Evolutionary conservation across 2,329 filamentous ascomycete genomes (phyloP), one percentile per base, ranked within the genome.

Genomic region (Penicillium aurantiogriseum): DNA sequence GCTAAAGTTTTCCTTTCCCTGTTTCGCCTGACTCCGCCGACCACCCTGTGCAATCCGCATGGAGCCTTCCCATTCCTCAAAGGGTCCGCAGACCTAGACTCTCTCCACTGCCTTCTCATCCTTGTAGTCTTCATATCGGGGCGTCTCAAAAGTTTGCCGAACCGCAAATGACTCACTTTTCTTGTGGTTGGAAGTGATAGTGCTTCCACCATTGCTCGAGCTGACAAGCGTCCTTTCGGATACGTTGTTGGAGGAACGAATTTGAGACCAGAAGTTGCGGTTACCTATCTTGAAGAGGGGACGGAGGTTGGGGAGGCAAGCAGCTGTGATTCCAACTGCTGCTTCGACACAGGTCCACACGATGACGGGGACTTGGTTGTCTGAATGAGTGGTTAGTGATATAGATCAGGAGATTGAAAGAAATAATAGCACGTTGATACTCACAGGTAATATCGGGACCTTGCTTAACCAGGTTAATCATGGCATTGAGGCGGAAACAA

Each of bases 291-390:
- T 64, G 47, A 71, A 69, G 1, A 70, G 53, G 2, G 69, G 69
- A 21, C 66, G 57, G 6, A 71, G 58, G 44, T 71, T 70, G 1
- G 69, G 63, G 1, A 72, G 64, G 52, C 70, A 72, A 29, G 70
- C 70, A 1, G 67, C 69, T 8, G 63, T 64, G 36, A 72, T 71
- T 17, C 64, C 69, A 0, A 71, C 69, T 0, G 67, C 66, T 1
- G 67, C 64, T 53, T 72, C 69, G 21, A 67, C 61, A 38, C 69
- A 71, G 0, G 70, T 72, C 69, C 69, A 72, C n/a, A 71, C 64
- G 15, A 63, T 64, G 25, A 60, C 56, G 7, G 66, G 65, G 31
- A 67, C 62, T 70, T 71, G 67, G 42, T 71, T 64, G 29, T 68
- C 69, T 71, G 13, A 11, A 48, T 1, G 19, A 3, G 6, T 40